Evolutionary conservation across 1,139 yeast genomes (phyloP).

Genomic region (Pichia sorboxylosa): DNA sequence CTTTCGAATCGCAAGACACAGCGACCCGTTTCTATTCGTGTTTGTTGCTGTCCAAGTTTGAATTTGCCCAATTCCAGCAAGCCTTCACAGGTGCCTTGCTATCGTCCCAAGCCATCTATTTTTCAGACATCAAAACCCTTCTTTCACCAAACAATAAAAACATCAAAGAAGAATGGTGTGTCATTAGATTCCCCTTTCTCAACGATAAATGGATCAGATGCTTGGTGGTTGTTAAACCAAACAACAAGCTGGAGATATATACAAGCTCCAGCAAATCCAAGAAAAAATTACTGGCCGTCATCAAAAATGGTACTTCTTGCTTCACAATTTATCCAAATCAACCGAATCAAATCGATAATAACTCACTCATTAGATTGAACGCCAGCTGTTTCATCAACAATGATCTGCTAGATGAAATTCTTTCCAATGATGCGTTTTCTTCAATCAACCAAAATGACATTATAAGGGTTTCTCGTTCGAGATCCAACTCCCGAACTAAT

Average conservation of each 20-base stretch:
- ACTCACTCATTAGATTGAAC: constrained; percentile 39
- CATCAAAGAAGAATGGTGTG: constrained; percentile 44
- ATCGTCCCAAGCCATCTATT: constrained; percentile 41
- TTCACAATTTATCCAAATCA: constrained; percentile 47
- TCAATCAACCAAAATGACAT: constrained; percentile 2
- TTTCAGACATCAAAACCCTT: constrained; percentile 43
- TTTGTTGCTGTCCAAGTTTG: constrained; percentile 38
- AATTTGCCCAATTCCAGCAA: constrained; percentile 40
- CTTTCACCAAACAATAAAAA: constrained; percentile 35
- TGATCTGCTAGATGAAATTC: constrained; percentile 14
- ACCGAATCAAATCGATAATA: constrained; percentile 40
- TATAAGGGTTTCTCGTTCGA: constrained; percentile 1
- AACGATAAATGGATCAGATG: constrained; percentile 46
- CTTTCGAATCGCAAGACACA: too few species aligned
- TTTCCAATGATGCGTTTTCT: constrained; percentile 14
- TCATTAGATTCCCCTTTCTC: constrained; percentile 43
- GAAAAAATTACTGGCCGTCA: constrained; percentile 36
- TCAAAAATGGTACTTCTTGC: constrained; percentile 31
- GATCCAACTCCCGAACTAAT: constrained; percentile 4
- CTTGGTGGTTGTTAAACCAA: constrained; percentile 28
- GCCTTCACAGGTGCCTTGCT: constrained; percentile 46
- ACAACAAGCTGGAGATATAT: constrained; percentile 41
- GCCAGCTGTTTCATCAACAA: constrained; percentile 41
- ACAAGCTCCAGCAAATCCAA: constrained; percentile 31
- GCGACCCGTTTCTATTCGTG: too few species aligned